Evolutionary conservation across 192 early-diverging fungal genomes (phyloP).

Genomic region (Powellomyces hirtus): DNA sequence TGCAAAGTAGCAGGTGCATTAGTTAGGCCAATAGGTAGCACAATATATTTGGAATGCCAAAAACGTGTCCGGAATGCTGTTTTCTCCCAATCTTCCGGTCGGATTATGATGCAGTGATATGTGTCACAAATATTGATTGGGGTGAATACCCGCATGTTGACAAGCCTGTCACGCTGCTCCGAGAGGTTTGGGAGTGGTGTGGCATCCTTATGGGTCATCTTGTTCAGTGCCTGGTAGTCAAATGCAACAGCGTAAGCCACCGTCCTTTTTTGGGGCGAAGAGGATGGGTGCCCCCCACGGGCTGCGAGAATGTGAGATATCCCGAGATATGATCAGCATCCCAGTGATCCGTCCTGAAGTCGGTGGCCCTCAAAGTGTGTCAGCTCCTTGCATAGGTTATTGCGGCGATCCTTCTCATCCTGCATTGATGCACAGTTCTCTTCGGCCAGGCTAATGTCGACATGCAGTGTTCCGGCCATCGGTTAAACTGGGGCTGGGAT

Average conservation of each 20-base stretch:
- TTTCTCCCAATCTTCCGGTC: neutral
- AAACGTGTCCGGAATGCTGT: conserved; percentile 3
- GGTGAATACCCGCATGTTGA: neutral
- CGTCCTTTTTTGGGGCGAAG: too few relatives aligned
- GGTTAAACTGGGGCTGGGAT: too few relatives aligned
- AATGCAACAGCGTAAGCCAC: neutral
- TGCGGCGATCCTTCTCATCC: too few relatives aligned
- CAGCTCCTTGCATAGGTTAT: too few relatives aligned
- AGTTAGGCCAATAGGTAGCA: conserved; percentile 61
- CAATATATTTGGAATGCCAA: conserved; percentile 48
- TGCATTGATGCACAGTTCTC: too few relatives aligned
- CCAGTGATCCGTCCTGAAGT: too few relatives aligned
- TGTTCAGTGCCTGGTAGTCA: neutral
- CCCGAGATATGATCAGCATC: too few relatives aligned
- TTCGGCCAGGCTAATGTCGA: too few relatives aligned
- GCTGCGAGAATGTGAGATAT: too few relatives aligned
- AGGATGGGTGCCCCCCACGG: too few relatives aligned
- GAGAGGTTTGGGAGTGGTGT: neutral
- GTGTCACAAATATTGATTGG: neutral
- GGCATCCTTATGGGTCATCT: neutral
- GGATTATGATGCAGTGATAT: neutral
- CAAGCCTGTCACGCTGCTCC: neutral
- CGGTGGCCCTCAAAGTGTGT: too few relatives aligned
- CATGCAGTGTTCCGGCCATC: too few relatives aligned
- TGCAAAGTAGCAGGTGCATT: conserved; percentile 62